These are phyloP conservation scores for Rutstroemia sydowiana DNA, from an alignment of 2,329 filamentous ascomycete species.

Conservation along the genomic window DNA sequence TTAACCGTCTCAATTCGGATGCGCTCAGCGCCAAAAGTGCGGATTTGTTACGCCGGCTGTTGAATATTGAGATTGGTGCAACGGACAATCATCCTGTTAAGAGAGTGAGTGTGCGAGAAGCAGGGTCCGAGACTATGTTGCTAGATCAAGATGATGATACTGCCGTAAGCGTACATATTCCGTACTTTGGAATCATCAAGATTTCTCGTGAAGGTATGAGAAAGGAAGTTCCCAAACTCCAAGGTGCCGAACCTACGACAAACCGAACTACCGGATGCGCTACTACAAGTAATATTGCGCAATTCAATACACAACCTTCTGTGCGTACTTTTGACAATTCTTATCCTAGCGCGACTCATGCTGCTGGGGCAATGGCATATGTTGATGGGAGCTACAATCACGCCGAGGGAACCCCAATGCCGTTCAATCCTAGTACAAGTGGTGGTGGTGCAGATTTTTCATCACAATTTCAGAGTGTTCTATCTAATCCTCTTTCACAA, in stretches of 20 bases:
- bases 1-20: constrained; percentile 28
- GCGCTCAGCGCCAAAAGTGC: constrained; percentile 27
- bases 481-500: background rate
- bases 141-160: constrained; percentile 7
- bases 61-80: constrained; percentile 30
- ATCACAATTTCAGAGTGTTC: background rate
- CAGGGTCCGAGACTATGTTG: constrained; percentile 1
- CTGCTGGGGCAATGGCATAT: no score
- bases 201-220: constrained; percentile 22
- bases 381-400: no score
- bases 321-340: background rate
- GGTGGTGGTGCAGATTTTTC: background rate
- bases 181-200: constrained; percentile 30
- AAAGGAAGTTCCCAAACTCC: constrained; percentile 1
- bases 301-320: background rate
- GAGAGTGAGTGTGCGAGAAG: constrained; percentile 11
- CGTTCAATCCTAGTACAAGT: no score
- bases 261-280: background rate
- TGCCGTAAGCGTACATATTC: constrained; percentile 17
- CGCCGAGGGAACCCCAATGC: no score
- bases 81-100: constrained; percentile 13
- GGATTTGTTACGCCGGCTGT: constrained; percentile 27
- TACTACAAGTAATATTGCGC: background rate
- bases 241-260: background rate
- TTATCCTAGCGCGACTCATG: no score